Evolutionary conservation across 208 protist species (phyloP), one percentile per base, ranked within the genome.

Genomic region (Trypanosoma grayi): DNA sequence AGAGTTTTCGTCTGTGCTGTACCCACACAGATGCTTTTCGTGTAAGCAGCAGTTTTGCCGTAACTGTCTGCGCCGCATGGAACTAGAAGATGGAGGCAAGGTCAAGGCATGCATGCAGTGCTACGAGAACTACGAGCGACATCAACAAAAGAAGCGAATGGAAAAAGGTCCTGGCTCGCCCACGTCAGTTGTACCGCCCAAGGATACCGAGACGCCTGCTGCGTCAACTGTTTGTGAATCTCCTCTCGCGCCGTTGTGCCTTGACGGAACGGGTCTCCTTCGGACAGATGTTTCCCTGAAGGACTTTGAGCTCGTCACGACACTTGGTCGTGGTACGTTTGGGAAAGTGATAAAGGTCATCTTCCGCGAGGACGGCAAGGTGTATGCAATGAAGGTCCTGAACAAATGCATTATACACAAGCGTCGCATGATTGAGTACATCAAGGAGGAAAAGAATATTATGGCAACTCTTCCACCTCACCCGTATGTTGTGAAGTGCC

Each of bases 291-390:
- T 92, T 0, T 67, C 58, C 20, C 63, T 92, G 24, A 52, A 76
- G 16, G 86, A 97, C 70, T 97, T 97, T 80, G 60, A 92, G 45
- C 72, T 96, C 7, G 57, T 98, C 24, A 93, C 81, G 0, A 78
- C 95, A 6, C 63, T 98, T 18, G 97, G 97, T 18, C 77, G 81
- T 28, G 97, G 97, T 27, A 93, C 90, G 36, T 98, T 98, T 66
- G 95, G 94, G n/a, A 93, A 96, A 39, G 97, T 98, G 20, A 82
- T 98, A 25, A 94, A 98, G 64, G 95, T 98, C 24, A 60, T 73
- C 22, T 73, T 76, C 40, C 70, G 70, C 61, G 61, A 73, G 7
- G 79, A 69, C 13, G 73, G 63, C 22, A 73, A 78, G 54, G 75
- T 91, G 20, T 97, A 93, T 66, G 93, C 93, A 8, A 95, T 97